phyloP scores from a whole-genome alignment of 352 stramenopile genomes.

The Phytopythium ostracodes region DNA sequence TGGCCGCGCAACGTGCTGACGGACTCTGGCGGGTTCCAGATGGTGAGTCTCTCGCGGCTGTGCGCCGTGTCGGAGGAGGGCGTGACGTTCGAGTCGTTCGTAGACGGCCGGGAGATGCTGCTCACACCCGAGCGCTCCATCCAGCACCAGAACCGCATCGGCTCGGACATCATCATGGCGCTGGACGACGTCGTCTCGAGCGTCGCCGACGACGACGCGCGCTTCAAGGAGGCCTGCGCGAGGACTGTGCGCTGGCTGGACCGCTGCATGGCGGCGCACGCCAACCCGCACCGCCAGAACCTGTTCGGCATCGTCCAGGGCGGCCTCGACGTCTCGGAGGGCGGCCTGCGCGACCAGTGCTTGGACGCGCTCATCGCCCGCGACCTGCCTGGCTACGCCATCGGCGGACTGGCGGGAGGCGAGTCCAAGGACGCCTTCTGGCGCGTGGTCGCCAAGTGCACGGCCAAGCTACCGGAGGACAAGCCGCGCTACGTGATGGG shows the following conservation, averaged over 20 bases:
- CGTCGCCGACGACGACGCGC: constrained; percentile 77
- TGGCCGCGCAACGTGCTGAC: constrained; percentile 94
- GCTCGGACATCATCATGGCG: constrained; percentile 98
- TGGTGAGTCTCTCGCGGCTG: constrained; percentile 95
- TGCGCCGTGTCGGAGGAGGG: constrained; percentile 89
- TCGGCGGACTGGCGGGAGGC: constrained; percentile 93
- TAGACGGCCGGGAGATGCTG: constrained; percentile 89
- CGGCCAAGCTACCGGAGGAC: constrained; percentile 79
- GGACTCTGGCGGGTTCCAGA: constrained; percentile 98
- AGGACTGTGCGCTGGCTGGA: constrained; percentile 95
- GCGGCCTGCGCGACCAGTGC: constrained; percentile 92
- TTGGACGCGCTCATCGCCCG: constrained; percentile 85
- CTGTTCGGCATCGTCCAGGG: constrained; percentile 97
- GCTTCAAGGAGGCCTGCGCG: constrained; percentile 91
- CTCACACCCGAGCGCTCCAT: constrained; percentile 92
- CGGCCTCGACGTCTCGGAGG: constrained; percentile 87
- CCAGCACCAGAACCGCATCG: constrained; percentile 95
- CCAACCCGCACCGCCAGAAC: constrained; percentile 86
- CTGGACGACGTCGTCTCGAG: constrained; percentile 96
- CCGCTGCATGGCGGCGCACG: constrained; percentile 91
- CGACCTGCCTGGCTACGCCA: constrained; percentile 91
- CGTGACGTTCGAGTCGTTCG: constrained; percentile 83
- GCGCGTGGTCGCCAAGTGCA: constrained; percentile 87
- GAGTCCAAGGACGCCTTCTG: constrained; percentile 95
- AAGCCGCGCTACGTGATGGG: constrained; percentile 98